Conservation (phyloP, 2,329 filamentous ascomycete species). For the Pestalotiopsis sp. region DNA sequence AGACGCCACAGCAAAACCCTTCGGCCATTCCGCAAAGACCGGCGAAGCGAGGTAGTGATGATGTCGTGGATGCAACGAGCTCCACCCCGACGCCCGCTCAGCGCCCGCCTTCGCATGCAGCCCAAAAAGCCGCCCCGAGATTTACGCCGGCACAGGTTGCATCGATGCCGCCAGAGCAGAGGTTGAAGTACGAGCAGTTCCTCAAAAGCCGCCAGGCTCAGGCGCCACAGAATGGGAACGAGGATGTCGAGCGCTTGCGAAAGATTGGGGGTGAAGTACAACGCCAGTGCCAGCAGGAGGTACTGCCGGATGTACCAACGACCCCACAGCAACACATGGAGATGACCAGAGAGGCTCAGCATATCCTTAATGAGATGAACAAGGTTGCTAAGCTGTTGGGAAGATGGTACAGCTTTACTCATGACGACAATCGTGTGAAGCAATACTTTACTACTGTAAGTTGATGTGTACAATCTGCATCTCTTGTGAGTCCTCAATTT, state of each 20-base stretch:
- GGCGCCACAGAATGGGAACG: constrained; percentile 26
- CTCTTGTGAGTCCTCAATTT: background rate
- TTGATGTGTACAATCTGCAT: constrained; percentile 15
- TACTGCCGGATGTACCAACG: constrained; percentile 50
- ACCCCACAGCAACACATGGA: constrained; percentile 45
- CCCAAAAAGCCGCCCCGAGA: constrained; percentile 26
- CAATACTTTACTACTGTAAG: constrained; percentile 58
- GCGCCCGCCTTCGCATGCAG: constrained; percentile 32
- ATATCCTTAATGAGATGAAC: constrained; percentile 42
- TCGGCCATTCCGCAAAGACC: constrained; percentile 44
- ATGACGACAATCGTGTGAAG: constrained; percentile 51
- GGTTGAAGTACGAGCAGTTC: constrained; percentile 44
- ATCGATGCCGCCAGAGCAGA: constrained; percentile 46
- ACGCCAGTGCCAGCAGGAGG: constrained; percentile 39
- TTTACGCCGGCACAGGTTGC: constrained; percentile 42
- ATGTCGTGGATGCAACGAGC: constrained; percentile 33
- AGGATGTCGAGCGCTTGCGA: constrained; percentile 39
- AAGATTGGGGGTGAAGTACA: constrained; percentile 34
- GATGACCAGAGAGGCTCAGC: constrained; percentile 44
- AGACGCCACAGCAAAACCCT: constrained; percentile 36
- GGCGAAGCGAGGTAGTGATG: constrained; percentile 53
- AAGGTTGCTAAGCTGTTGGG: constrained; percentile 47
- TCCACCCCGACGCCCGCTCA: constrained; percentile 24
- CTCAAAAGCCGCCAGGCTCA: constrained; percentile 28
- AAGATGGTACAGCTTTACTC: constrained; percentile 51